Evolutionary conservation across 257 asterid species (phyloP).

Genomic region (Echites panduratus): DNA sequence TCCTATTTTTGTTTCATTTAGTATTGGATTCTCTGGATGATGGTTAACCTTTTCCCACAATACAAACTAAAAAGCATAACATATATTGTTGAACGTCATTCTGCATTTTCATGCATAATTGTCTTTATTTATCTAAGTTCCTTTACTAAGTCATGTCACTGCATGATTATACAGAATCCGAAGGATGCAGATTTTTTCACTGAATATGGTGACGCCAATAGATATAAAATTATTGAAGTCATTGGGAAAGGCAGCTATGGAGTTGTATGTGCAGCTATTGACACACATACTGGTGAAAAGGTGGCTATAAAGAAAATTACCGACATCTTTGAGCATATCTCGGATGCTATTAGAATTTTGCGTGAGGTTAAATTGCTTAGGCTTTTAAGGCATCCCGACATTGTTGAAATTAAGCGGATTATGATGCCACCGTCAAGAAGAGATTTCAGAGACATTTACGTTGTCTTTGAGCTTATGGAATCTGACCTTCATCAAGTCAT

Average conservation of each 20-base stretch:
- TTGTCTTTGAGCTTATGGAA: constrained; percentile 94
- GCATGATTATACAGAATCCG: constrained; percentile 36
- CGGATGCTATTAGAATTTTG: constrained; percentile 84
- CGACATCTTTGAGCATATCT: constrained; percentile 71
- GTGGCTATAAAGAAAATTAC: constrained; percentile 90
- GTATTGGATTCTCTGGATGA: background rate
- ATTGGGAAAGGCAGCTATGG: constrained; percentile 95
- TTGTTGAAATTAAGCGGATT: constrained; percentile 83
- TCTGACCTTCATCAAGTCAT: constrained; percentile 96
- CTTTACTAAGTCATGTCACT: background rate
- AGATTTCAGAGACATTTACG: constrained; percentile 80
- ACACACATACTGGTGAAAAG: constrained; percentile 83
- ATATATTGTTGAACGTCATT: background rate
- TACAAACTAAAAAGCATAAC: background rate
- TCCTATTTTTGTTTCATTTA: background rate
- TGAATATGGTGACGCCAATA: constrained; percentile 78
- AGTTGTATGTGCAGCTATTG: constrained; percentile 87
- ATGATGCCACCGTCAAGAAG: constrained; percentile 87
- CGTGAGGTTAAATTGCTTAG: constrained; percentile 86
- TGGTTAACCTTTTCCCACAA: background rate
- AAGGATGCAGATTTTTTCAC: constrained; percentile 71
- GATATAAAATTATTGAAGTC: constrained; percentile 79
- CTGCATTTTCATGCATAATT: background rate
- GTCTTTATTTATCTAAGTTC: background rate
- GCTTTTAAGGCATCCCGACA: constrained; percentile 82